Evolutionary conservation across 441 rosid species (phyloP).

Genomic region (Mallotus repandus): DNA sequence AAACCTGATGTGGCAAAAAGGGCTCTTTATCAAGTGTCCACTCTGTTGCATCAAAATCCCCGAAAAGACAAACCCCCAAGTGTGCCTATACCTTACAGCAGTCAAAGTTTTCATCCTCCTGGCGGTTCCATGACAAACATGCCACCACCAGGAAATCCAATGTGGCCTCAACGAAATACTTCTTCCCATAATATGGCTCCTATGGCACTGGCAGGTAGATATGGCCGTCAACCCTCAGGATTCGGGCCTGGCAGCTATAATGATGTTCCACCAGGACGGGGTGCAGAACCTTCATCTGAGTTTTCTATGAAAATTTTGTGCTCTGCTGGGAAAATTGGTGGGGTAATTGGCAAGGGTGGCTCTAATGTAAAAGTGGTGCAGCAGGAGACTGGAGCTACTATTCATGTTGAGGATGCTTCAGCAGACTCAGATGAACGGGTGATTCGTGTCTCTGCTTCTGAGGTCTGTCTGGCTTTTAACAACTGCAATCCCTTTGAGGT

Average conservation of each 20-base stretch:
- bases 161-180: conserved; percentile 36
- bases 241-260: conserved; percentile 36
- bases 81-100: conserved; percentile 30
- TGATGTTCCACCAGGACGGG: conserved; percentile 37
- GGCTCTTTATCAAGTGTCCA: conserved; percentile 57
- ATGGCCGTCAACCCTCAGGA: conserved; percentile 34
- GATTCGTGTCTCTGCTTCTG: conserved; percentile 49
- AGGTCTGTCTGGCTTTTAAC: conserved; percentile 36
- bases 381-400: conserved; percentile 56
- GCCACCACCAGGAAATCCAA: conserved; percentile 34
- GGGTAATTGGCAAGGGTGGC: conserved; percentile 67
- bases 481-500: background rate
- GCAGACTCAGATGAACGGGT: conserved; percentile 49
- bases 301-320: conserved; percentile 58
- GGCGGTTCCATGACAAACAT: conserved; percentile 32
- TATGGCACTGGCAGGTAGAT: conserved; percentile 35
- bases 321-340: conserved; percentile 51
- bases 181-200: conserved; percentile 35
- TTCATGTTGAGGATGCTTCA: conserved; percentile 53
- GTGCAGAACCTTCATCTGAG: conserved; percentile 45
- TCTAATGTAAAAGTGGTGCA: conserved; percentile 47
- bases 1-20: conserved; percentile 44
- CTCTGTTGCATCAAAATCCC: conserved; percentile 60
- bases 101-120: conserved; percentile 36
- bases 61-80: conserved; percentile 45